phyloP scores from a whole-genome alignment of 805 yeast genomes.

The Candida methanosorbosa region DNA sequence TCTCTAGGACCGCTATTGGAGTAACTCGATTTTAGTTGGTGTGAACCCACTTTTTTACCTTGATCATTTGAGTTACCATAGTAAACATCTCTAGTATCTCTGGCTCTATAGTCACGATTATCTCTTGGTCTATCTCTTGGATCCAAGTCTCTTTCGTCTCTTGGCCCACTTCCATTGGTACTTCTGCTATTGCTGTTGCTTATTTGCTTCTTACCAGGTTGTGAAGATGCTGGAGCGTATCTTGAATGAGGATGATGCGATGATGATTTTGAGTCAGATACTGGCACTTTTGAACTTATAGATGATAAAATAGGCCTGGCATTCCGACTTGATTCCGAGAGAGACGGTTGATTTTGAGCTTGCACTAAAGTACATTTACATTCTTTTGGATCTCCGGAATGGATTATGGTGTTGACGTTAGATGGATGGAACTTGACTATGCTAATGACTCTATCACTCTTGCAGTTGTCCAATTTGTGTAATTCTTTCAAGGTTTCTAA shows the following conservation, averaged over 20 bases:
- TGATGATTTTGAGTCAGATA: not conserved
- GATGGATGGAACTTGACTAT: constrained; percentile 13
- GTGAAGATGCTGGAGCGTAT: not conserved
- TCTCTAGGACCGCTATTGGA: too few relatives aligned
- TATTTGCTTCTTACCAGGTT: too few relatives aligned
- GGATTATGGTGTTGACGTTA: constrained; percentile 8
- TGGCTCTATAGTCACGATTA: not conserved
- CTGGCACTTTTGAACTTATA: not conserved
- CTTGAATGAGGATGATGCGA: not conserved
- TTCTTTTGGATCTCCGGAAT: constrained; percentile 6
- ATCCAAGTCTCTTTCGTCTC: not conserved
- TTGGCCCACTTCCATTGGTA: too few relatives aligned
- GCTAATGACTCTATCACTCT: constrained; percentile 6
- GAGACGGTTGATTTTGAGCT: constrained; percentile 3
- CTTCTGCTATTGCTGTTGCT: too few relatives aligned
- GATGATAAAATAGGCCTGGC: not conserved
- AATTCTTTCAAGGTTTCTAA: constrained; percentile 15
- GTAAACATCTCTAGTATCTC: not conserved
- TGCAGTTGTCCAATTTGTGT: constrained; percentile 18
- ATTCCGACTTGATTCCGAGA: not conserved
- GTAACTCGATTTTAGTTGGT: too few relatives aligned
- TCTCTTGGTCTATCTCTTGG: not conserved
- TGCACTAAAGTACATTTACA: constrained; percentile 10
- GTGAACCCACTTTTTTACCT: too few relatives aligned
- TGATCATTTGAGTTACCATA: too few relatives aligned